These are phyloP conservation scores for Penicillium brasilianum DNA, from an alignment of 2,329 filamentous ascomycete species.

Conservation along the genomic window DNA sequence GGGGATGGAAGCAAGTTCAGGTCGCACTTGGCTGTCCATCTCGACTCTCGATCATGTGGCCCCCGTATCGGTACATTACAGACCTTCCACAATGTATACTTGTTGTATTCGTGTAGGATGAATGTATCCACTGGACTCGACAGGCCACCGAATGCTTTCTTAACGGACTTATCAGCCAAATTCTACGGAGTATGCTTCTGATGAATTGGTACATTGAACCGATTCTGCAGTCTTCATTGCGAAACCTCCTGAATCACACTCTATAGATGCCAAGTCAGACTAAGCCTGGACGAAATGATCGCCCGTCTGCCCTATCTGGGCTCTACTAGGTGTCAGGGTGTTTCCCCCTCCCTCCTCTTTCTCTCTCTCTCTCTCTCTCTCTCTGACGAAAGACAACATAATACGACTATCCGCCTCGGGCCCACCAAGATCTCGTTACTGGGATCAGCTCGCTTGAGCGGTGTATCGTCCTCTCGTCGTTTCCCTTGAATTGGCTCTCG, in stretches of 20 bases:
- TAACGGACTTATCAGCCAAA: too few species aligned
- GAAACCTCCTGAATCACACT: neutral
- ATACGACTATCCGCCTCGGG: neutral
- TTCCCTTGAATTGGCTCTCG: neutral
- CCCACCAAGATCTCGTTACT: neutral
- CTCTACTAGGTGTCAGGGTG: too few species aligned
- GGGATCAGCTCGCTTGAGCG: neutral
- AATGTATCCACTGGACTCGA: too few species aligned
- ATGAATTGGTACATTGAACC: neutral
- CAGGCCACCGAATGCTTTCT: too few species aligned
- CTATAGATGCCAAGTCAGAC: neutral
- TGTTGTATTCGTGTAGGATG: too few species aligned
- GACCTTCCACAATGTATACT: neutral
- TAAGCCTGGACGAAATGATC: too few species aligned
- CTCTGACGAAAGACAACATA: too few species aligned
- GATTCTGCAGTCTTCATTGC: neutral
- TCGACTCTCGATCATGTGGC: conserved; percentile 7
- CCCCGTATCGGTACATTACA: neutral
- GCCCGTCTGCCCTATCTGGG: too few species aligned
- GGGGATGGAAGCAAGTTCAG: conserved; percentile 5
- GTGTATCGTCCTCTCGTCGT: neutral
- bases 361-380: too few species aligned
- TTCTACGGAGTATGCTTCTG: too few species aligned
- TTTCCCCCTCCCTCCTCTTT: too few species aligned
- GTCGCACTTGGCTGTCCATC: conserved; percentile 5